phyloP scores from a whole-genome alignment of 192 early-diverging fungal genomes.

The Podila minutissima region DNA sequence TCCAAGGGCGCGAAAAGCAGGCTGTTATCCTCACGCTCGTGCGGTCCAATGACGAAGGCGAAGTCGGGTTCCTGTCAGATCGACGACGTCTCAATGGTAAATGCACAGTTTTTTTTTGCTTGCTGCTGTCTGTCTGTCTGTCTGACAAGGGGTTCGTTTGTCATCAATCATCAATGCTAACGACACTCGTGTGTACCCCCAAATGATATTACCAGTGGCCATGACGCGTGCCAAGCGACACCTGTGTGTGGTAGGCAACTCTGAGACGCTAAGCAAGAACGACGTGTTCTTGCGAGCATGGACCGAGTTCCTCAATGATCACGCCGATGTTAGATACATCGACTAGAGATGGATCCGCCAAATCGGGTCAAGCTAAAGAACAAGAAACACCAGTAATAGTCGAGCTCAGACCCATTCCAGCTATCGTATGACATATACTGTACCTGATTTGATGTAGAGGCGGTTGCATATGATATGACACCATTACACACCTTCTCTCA shows the following conservation, averaged over 20 bases:
- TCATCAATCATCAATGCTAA: not conserved
- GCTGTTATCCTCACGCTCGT: constrained; percentile 85
- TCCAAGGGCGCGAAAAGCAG: constrained; percentile 94
- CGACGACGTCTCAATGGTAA: constrained; percentile 83
- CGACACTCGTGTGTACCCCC: not conserved
- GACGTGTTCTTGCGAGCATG: constrained; percentile 60
- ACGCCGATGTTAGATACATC: constrained; percentile 59
- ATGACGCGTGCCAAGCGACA: constrained; percentile 90
- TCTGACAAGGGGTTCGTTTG: not conserved
- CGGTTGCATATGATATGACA: too few species aligned
- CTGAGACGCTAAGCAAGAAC: constrained; percentile 66
- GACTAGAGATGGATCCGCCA: constrained; percentile 21
- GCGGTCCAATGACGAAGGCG: constrained; percentile 76
- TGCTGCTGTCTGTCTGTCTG: not conserved
- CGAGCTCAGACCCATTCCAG: too few species aligned
- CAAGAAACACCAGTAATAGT: too few species aligned
- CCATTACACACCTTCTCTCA: too few species aligned
- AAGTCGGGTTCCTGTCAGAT: constrained; percentile 89
- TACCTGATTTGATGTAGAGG: too few species aligned
- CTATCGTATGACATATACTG: too few species aligned
- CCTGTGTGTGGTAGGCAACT: constrained; percentile 85
- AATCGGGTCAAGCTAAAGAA: too few species aligned
- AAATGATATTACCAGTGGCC: constrained; percentile 61
- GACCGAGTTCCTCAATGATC: constrained; percentile 57
- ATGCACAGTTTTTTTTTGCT: not conserved